Conservation (phyloP, 1,284 basidiomycete species). For the Chondrostereum purpureum region DNA sequence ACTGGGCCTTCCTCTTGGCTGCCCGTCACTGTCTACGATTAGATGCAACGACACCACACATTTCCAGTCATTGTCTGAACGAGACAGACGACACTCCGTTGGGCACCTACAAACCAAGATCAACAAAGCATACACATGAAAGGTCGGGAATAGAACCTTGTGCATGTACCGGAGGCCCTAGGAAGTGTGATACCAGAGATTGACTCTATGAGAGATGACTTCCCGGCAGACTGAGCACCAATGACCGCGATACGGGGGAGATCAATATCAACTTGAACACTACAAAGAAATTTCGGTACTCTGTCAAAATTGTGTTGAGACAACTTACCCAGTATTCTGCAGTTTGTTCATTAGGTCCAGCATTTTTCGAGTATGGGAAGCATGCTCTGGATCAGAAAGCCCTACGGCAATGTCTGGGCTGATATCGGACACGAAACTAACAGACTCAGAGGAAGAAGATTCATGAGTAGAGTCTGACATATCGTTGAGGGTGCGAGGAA, state of each 20-base stretch:
- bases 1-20: constrained; percentile 19
- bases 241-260: constrained; percentile 65
- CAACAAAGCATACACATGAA: neutral
- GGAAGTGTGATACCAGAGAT: constrained; percentile 68
- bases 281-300: constrained; percentile 20
- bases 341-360: constrained; percentile 48
- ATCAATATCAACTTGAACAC: constrained; percentile 54
- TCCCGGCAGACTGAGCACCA: constrained; percentile 63
- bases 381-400: constrained; percentile 34
- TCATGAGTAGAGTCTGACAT: too few relatives aligned
- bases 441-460: too few relatives aligned
- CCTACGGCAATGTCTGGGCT: constrained; percentile 25
- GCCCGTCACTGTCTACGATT: constrained; percentile 24
- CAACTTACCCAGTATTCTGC: constrained; percentile 46
- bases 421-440: neutral
- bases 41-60: constrained; percentile 31
- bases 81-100: constrained; percentile 33
- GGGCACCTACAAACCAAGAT: constrained; percentile 25
- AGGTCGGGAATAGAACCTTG: neutral
- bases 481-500: too few relatives aligned
- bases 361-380: constrained; percentile 32
- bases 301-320: too few relatives aligned
- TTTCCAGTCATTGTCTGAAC: constrained; percentile 23
- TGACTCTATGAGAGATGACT: constrained; percentile 69
- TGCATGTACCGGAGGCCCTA: constrained; percentile 39